phyloP scores from a whole-genome alignment of 1,139 yeast species.

The Suhomyces maxii region DNA sequence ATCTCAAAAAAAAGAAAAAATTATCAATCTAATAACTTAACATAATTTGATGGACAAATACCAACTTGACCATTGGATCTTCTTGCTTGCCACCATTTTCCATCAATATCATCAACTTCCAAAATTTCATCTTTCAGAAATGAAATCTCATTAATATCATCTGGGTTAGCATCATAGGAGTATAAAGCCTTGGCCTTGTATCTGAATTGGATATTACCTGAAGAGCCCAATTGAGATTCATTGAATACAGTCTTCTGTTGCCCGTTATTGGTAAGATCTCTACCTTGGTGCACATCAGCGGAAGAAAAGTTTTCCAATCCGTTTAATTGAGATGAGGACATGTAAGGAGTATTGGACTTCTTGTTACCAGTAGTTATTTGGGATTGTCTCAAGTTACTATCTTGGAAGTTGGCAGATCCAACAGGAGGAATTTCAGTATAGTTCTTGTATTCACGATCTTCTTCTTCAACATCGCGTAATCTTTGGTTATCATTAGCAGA shows the following conservation, averaged over 20 bases:
- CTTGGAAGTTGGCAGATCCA: slow-evolving; percentile 30
- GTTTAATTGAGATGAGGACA: slow-evolving; percentile 56
- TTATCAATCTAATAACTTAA: slow-evolving; percentile 55
- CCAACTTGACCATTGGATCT: slow-evolving; percentile 90
- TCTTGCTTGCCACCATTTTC: slow-evolving; percentile 99
- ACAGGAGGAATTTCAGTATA: slow-evolving; percentile 27
- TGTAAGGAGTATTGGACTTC: slow-evolving; percentile 39
- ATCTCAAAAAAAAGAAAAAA: background rate
- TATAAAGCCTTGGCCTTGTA: slow-evolving; percentile 86
- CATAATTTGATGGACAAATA: slow-evolving; percentile 94
- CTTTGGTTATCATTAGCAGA: slow-evolving; percentile 25
- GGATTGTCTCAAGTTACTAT: slow-evolving; percentile 38
- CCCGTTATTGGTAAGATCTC: slow-evolving; percentile 33
- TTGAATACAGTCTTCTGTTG: slow-evolving; percentile 11
- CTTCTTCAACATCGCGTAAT: slow-evolving; percentile 30
- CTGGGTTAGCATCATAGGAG: slow-evolving; percentile 88
- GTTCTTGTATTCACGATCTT: slow-evolving; percentile 30
- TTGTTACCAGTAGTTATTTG: slow-evolving; percentile 32
- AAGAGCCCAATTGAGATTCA: slow-evolving; percentile 15
- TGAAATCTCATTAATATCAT: slow-evolving; percentile 89
- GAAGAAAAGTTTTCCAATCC: slow-evolving; percentile 58
- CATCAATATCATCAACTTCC: slow-evolving; percentile 89
- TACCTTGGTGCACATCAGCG: slow-evolving; percentile 36
- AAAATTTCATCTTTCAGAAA: slow-evolving; percentile 87
- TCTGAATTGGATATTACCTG: slow-evolving; percentile 55